A percentile compares a stretch with the other conserved stretches of the same genome.
phyloP scores from a whole-genome alignment of 805 yeast species.

The Metschnikowia lochheadii region DNA sequence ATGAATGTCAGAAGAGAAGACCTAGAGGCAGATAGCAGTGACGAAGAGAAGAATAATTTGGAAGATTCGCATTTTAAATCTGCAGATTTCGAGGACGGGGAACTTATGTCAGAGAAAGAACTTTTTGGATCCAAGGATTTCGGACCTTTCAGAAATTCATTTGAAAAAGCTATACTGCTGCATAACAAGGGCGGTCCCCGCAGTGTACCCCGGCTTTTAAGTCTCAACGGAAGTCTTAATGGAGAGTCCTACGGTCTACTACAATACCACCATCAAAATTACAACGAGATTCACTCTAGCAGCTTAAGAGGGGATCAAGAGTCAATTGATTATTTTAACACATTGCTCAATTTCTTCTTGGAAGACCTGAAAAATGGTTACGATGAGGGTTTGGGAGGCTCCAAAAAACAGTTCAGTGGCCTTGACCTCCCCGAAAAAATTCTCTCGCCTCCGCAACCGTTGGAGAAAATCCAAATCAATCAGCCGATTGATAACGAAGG shows the following conservation, averaged over 20 bases:
- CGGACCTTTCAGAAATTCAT: conserved; percentile 10
- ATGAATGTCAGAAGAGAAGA: conserved; percentile 36
- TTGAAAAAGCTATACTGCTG: conserved; percentile 28
- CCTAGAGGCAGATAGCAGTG: conserved; percentile 30
- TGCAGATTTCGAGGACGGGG: conserved; percentile 23
- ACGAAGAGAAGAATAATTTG: conserved; percentile 20
- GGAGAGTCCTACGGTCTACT: conserved; percentile 26
- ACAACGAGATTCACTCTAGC: neutral
- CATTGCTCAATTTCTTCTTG: conserved; percentile 49
- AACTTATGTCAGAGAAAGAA: conserved; percentile 36
- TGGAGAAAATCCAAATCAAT: conserved; percentile 60
- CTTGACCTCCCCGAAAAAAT: conserved; percentile 35
- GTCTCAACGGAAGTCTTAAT: conserved; percentile 29
- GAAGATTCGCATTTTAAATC: neutral
- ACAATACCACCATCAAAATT: conserved; percentile 36
- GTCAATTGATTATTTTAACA: conserved; percentile 35
- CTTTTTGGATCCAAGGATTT: conserved; percentile 32
- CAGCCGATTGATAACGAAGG: conserved; percentile 92
- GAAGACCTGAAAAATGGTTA: conserved; percentile 29
- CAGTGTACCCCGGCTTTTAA: conserved; percentile 20
- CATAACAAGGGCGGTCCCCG: conserved; percentile 10
- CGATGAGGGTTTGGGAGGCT: neutral
- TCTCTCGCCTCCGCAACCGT: conserved; percentile 52
- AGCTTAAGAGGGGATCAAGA: conserved; percentile 12
- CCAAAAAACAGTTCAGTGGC: conserved; percentile 11